A percentile compares a stretch with the other conserved stretches of the same genome.
These are phyloP conservation scores for Leishmania tropica DNA, from an alignment of 208 protist species.

Conservation along the genomic window DNA sequence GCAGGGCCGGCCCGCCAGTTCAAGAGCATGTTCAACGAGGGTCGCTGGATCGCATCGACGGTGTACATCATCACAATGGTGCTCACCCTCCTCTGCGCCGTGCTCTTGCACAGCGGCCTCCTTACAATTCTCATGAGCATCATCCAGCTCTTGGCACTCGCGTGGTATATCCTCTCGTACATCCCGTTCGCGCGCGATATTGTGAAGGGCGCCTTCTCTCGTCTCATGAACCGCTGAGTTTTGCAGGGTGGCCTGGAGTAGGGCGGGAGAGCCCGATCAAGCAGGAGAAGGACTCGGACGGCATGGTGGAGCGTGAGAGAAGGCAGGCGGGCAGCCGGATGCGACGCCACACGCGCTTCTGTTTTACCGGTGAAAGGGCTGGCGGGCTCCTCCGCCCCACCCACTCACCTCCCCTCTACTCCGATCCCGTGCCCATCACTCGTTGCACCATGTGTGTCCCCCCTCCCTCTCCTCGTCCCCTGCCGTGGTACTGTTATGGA, in stretches of 20 bases:
- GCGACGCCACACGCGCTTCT: background rate
- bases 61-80: constrained; percentile 78
- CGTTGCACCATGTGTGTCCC: background rate
- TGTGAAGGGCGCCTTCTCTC: constrained; percentile 42
- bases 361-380: background rate
- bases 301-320: background rate
- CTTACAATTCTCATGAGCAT: constrained; percentile 67
- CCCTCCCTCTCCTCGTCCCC: background rate
- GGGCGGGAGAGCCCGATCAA: background rate
- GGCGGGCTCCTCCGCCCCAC: background rate
- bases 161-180: constrained; percentile 91
- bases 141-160: constrained; percentile 69
- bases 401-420: background rate
- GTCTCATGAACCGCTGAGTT: constrained; percentile 3
- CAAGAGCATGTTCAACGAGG: constrained; percentile 83
- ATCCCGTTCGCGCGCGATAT: constrained; percentile 77
- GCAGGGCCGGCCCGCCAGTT: constrained; percentile 73
- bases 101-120: constrained; percentile 60
- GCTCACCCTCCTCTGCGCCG: constrained; percentile 67
- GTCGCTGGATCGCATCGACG: constrained; percentile 71
- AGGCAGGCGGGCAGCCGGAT: background rate
- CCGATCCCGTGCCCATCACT: background rate
- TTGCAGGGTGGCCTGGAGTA: background rate
- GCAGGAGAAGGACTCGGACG: background rate
- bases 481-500: background rate